These are phyloP conservation scores for Aspergillus sclerotioniger DNA, from an alignment of 495 filamentous ascomycete genomes.

Conservation along the genomic window DNA sequence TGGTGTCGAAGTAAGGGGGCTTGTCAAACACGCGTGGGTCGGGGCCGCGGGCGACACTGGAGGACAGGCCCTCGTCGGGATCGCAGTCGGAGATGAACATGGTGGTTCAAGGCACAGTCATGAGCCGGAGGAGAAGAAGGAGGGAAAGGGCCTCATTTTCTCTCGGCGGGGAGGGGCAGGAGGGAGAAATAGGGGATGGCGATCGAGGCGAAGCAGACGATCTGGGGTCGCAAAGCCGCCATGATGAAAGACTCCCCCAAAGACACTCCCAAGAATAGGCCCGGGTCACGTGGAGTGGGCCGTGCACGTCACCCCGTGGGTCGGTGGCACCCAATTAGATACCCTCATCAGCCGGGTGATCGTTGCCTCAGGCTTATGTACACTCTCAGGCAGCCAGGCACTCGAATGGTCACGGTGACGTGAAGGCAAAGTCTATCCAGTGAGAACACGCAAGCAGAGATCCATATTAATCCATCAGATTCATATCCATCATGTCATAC, in stretches of 20 bases:
- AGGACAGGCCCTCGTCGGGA: slow-evolving; percentile 3
- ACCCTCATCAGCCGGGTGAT: background rate
- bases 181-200: background rate
- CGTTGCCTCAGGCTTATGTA: background rate
- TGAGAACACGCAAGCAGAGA: too few species aligned
- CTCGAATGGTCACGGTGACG: background rate
- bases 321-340: slow-evolving; percentile 1
- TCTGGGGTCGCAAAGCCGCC: background rate
- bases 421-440: too few species aligned
- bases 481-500: too few species aligned
- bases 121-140: slow-evolving; percentile 6
- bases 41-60: slow-evolving; percentile 4
- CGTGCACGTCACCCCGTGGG: background rate
- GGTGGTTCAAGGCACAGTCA: background rate
- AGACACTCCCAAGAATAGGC: background rate
- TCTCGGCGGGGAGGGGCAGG: too few species aligned
- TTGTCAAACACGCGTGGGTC: slow-evolving; percentile 2
- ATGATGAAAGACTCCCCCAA: background rate
- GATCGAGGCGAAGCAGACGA: background rate
- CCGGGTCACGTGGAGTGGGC: background rate
- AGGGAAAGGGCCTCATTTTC: too few species aligned
- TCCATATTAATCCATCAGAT: too few species aligned
- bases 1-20: slow-evolving; percentile 8
- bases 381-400: background rate
- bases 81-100: slow-evolving; percentile 13